Base-by-base conservation (phyloP, 768 basidiomycete genomes). In the Tephrocybe sp. region DNA sequence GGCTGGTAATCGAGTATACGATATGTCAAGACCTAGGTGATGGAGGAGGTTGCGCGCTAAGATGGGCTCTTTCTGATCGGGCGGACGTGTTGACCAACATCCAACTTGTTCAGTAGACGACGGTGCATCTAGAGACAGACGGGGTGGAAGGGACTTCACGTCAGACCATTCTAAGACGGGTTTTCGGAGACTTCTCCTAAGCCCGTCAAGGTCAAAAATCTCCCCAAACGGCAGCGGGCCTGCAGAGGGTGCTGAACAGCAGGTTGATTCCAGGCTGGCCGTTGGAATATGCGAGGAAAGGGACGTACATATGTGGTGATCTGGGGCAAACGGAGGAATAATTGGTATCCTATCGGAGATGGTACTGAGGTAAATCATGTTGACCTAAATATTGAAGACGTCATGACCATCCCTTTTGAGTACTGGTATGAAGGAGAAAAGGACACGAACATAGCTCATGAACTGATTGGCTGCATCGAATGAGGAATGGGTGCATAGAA, bases 161-260 rank as follows among this genome's bases (percentile, higher is more conserved):
- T 78, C 71, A 22, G 64, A 63, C 78, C 79, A 80, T 63, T 81
- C 76, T 7, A 80, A 59, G 36, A 80, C 51, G 1, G 75, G 73
- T 25, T 56, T 61, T 22, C 64, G 64, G 11, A 79, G 59, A n/a
- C 54, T 55, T 35, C 62, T 47, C 28, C 69, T 66, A 13, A 79
- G 63, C 3, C 61, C 54, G 1, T 69, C 61, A n/a, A 77, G 44
- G 54, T 79, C 71, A 51, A 76, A 78, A 2, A 80, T 61, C 21
- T 74, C 69, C 26, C 73, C 68, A 48, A 80, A 78, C 11, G 62
- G 59, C 5, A 71, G 43, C 8, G 67, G 56, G 18, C 69, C 69
- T n/a, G 69, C 68, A 11, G 52, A 53, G 12, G 42, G 46, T 7
- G 68, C 71, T 71, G 47, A 9, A 49, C 46, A 30, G 26, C 4